Evolutionary conservation across 768 basidiomycete species (phyloP).

Genomic region (Mycena leptocephala): DNA sequence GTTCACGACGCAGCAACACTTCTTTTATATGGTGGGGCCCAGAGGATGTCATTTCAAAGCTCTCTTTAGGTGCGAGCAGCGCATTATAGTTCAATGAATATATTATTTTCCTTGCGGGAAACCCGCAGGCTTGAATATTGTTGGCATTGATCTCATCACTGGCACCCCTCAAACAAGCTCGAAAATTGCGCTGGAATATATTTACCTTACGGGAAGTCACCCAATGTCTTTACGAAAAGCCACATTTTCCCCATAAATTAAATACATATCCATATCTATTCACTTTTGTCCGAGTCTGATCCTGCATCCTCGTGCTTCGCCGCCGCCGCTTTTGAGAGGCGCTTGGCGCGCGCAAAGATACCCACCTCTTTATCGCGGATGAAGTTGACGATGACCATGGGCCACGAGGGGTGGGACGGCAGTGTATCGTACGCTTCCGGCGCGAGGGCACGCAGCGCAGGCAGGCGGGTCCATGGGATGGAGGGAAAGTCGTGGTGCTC

Average conservation of each 20-base stretch:
- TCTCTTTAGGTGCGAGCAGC: too few species aligned
- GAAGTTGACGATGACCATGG: slow-evolving; percentile 95
- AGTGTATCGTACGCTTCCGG: slow-evolving; percentile 94
- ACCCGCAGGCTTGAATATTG: too few species aligned
- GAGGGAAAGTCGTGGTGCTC: slow-evolving; percentile 99
- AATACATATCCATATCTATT: slow-evolving; percentile 27
- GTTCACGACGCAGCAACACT: too few species aligned
- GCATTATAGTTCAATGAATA: too few species aligned
- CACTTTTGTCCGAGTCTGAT: slow-evolving; percentile 42
- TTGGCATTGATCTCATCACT: too few species aligned
- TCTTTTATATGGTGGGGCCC: too few species aligned
- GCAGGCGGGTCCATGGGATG: slow-evolving; percentile 94
- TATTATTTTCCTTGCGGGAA: too few species aligned
- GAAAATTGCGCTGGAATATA: too few species aligned
- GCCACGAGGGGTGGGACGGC: slow-evolving; percentile 93
- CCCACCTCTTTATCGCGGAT: slow-evolving; percentile 93
- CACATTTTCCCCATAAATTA: slow-evolving; percentile 24
- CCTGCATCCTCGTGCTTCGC: slow-evolving; percentile 29
- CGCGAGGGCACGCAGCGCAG: slow-evolving; percentile 85
- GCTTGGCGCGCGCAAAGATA: slow-evolving; percentile 90
- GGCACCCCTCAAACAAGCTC: too few species aligned
- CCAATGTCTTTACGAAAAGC: too few species aligned
- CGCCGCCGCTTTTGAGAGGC: slow-evolving; percentile 61
- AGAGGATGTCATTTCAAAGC: too few species aligned
- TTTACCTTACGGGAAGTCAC: too few species aligned